Evolutionary conservation across 2,329 filamentous ascomycete species (phyloP).

Genomic region (Xylaria polymorpha): DNA sequence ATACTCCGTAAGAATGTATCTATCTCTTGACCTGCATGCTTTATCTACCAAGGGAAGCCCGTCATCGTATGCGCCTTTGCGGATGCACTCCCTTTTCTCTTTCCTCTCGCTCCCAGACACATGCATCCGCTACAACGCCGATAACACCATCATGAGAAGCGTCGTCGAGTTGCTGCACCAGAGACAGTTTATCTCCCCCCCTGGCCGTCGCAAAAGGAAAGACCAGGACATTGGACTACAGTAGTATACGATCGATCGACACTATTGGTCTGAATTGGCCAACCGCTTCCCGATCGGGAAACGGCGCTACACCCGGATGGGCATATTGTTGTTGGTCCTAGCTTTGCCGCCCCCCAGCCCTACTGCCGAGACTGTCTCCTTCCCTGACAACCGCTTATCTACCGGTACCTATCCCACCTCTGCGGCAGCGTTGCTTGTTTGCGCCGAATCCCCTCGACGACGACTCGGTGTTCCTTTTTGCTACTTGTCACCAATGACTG

Average conservation of each 20-base stretch:
- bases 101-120: conserved; percentile 10
- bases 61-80: conserved; percentile 33
- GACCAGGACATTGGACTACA: conserved; percentile 8
- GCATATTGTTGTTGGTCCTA: conserved; percentile 50
- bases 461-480: not conserved
- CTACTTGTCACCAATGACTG: conserved; percentile 3
- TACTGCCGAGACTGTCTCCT: conserved; percentile 20
- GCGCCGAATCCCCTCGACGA: conserved; percentile 8
- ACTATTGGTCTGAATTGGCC: conserved; percentile 25
- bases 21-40: conserved; percentile 30
- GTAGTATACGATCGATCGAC: conserved; percentile 4
- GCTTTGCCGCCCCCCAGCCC: conserved; percentile 39
- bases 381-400: conserved; percentile 43
- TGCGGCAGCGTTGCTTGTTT: not conserved
- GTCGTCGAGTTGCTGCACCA: conserved; percentile 38
- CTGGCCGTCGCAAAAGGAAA: conserved; percentile 43
- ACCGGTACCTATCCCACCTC: not conserved
- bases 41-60: conserved; percentile 38
- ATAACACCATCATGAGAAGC: conserved; percentile 42
- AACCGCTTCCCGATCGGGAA: conserved; percentile 30
- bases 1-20: conserved; percentile 7
- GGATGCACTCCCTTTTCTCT: conserved; percentile 18
- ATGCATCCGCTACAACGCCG: not conserved
- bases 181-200: conserved; percentile 29
- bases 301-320: conserved; percentile 43